Evolutionary conservation across 805 yeast genomes (phyloP), one percentile per base, ranked within the genome.

Genomic region (Kuraishia ogatae): DNA sequence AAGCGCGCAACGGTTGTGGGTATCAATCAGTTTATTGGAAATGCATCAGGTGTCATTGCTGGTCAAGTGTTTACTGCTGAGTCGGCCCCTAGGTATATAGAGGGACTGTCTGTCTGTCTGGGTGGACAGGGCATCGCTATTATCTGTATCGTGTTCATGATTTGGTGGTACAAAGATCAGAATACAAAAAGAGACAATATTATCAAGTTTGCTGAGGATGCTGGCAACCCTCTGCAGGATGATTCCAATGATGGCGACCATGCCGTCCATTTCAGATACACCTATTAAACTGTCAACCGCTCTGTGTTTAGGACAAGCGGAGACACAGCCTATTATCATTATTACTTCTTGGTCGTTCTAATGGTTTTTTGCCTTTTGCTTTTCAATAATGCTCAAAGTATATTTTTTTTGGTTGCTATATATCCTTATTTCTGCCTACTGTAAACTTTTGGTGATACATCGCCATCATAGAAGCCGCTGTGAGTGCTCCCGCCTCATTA

Each of bases 1-100:
- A 71, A 72, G 55, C 68, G 79, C 61, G 73, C 76, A 8, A 67
- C 77, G 2, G 70, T 76, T 5, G 61, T 76, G 51, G 79, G 76
- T 7, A 54, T 66, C 47, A 74, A 77, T 53, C 79, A 74, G 59
- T 66, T 76, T 1, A 55, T 76, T 19, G 81, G 80, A 7, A 77
- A 77, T 57, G 56, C 71, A 23, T 69, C 79, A 7, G 81, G 81
- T 54, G 75, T 71, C 2, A 65, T 76, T 56, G 72, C 75, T 29
- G 75, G 76, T 26, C 79, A 75, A 59, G 71, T 76, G 23, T 77
- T 75, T 62, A 62, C 43, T 11, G 43, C 43, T 13, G n/a, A 35
- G 17, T 35, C 43, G n/a, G 7, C 43, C 13, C 43, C 43, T 13
- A 35, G 43, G 13, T 35, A 35, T 35, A 35, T 35, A 8, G 43